A percentile compares a stretch with the other conserved stretches of the same genome.
phyloP scores from a whole-genome alignment of 345 rosid genomes.

The Barbarea vulgaris region DNA sequence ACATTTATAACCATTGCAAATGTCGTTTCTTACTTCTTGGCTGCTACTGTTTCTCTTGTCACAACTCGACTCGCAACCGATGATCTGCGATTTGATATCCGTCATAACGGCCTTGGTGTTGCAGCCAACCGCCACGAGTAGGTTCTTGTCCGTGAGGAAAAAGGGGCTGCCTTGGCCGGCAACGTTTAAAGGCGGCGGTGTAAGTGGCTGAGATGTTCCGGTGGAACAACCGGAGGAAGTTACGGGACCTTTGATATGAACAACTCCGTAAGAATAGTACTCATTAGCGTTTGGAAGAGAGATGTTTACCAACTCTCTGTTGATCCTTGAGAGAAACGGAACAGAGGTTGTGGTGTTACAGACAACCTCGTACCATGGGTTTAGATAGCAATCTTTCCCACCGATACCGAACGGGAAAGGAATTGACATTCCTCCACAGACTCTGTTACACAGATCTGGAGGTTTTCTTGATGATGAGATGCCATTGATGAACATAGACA shows the following conservation, averaged over 20 bases:
- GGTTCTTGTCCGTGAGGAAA: conserved; percentile 38
- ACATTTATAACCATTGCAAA: conserved; percentile 49
- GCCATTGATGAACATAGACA: conserved; percentile 26
- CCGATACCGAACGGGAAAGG: conserved; percentile 40
- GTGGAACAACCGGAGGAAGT: conserved; percentile 36
- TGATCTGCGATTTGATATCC: conserved; percentile 13
- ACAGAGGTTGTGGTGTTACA: conserved; percentile 26
- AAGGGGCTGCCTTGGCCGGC: conserved; percentile 36
- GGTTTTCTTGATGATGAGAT: conserved; percentile 34
- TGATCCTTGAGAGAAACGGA: conserved; percentile 33
- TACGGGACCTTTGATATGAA: conserved; percentile 35
- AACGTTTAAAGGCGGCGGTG: neutral
- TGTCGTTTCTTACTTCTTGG: conserved; percentile 16
- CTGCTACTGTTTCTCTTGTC: conserved; percentile 15
- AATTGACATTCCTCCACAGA: conserved; percentile 28
- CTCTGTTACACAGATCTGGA: conserved; percentile 32
- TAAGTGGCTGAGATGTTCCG: neutral
- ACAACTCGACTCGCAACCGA: conserved; percentile 51
- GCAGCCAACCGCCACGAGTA: conserved; percentile 48
- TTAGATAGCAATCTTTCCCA: conserved; percentile 30
- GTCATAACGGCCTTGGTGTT: conserved; percentile 21
- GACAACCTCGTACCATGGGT: conserved; percentile 41
- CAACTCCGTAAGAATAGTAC: conserved; percentile 1
- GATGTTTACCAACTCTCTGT: conserved; percentile 31
- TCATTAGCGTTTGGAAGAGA: neutral